phyloP scores from a whole-genome alignment of 2,329 filamentous ascomycete genomes.

The Diaporthe capsici region DNA sequence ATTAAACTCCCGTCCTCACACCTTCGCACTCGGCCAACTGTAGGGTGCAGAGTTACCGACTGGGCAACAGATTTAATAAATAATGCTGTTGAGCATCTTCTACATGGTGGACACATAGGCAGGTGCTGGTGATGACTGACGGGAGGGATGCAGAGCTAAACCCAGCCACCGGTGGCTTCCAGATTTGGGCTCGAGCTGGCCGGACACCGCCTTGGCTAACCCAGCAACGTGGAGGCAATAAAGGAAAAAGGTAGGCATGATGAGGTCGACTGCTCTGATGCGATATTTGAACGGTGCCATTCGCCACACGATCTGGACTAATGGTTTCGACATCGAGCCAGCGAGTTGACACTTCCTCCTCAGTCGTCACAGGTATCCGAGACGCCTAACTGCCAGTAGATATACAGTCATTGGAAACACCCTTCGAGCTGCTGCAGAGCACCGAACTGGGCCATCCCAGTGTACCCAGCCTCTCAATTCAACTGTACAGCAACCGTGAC shows the following conservation, averaged over 20 bases:
- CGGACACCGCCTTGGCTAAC: background rate
- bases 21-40: background rate
- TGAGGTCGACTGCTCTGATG: background rate
- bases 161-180: background rate
- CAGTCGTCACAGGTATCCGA: background rate
- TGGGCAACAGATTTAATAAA: no score
- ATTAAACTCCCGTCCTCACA: background rate
- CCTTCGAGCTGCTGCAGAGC: background rate
- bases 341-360: background rate
- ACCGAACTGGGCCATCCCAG: background rate
- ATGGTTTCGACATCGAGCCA: background rate
- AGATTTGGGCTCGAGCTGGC: background rate
- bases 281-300: background rate
- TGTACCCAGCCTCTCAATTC: background rate
- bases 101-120: no score
- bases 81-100: no score
- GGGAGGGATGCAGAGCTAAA: no score
- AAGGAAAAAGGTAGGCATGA: no score
- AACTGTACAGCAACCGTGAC: background rate
- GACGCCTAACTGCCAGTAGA: background rate
- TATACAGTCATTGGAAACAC: background rate
- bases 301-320: background rate
- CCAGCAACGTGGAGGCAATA: background rate
- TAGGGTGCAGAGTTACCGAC: no score
- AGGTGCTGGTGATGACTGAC: no score